phyloP scores from a whole-genome alignment of 768 basidiomycete genomes.

The Chlorophyllum brunneum region DNA sequence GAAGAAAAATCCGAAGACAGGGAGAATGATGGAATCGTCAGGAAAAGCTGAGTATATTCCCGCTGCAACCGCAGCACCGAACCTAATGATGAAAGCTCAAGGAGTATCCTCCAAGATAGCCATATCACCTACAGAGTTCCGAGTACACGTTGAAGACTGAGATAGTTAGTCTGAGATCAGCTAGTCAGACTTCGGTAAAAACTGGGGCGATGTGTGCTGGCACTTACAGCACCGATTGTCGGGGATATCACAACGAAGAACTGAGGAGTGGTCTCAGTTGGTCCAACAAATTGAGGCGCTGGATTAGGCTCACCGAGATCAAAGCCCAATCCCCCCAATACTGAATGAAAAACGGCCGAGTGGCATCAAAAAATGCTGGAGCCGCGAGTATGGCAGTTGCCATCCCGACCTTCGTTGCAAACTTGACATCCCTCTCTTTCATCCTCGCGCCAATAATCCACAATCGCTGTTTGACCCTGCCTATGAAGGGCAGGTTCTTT shows the following conservation, averaged over 20 bases:
- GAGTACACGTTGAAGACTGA: slow-evolving; percentile 77
- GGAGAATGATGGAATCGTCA: slow-evolving; percentile 67
- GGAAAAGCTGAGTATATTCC: slow-evolving; percentile 71
- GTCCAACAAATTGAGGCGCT: neutral
- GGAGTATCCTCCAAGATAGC: slow-evolving; percentile 6
- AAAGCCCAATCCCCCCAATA: slow-evolving; percentile 95
- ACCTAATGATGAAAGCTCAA: slow-evolving; percentile 33
- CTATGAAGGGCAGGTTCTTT: slow-evolving; percentile 53
- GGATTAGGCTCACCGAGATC: slow-evolving; percentile 63
- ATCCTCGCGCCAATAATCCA: slow-evolving; percentile 70
- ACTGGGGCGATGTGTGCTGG: neutral
- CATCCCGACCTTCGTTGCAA: slow-evolving; percentile 84
- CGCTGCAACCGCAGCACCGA: slow-evolving; percentile 77
- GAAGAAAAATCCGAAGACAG: slow-evolving; percentile 83
- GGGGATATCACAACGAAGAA: slow-evolving; percentile 91
- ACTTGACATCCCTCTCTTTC: slow-evolving; percentile 75
- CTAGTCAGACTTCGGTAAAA: slow-evolving; percentile 12
- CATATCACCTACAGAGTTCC: slow-evolving; percentile 72
- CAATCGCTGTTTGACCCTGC: slow-evolving; percentile 60
- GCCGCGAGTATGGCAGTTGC: slow-evolving; percentile 78
- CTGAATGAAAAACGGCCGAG: slow-evolving; percentile 72
- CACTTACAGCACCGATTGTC: slow-evolving; percentile 75
- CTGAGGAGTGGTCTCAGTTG: slow-evolving; percentile 27
- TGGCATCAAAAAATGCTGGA: slow-evolving; percentile 83
- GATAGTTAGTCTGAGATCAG: slow-evolving; percentile 69